Base-by-base conservation (phyloP, 306 rosid species). In the Pyrus bretschneideri region DNA sequence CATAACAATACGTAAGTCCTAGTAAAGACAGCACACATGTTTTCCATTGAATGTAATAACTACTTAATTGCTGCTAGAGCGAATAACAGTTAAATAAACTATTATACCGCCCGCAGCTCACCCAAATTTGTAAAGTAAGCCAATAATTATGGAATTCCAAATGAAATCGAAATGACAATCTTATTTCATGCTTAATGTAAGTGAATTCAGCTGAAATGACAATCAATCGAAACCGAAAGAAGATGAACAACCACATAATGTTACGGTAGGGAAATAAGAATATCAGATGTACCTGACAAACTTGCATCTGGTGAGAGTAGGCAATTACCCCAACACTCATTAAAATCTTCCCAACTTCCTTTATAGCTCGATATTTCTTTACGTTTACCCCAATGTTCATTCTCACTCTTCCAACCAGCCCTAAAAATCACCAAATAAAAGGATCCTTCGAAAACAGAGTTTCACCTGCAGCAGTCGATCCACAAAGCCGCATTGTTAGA, bases 271-370 rank as follows among this genome's bases (percentile, higher is more conserved):
- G 75, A 67, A 74, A 73, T 3, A 49, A 7, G 38, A 72, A 71
- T 51, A 55, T 42, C 51, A 21, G 54, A 62, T 72, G 62, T 81
- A 91, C 98, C 97, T 94, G 97, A 82, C 93, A 94, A 86, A 94
- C 97, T 88, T 91, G 92, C 89, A 92, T 94, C 84, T 90, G 87
- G 84, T 87, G 96, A 61, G 80, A 89, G 85, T 90, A 91, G 31
- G 97, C 89, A 74, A 89, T 86, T 73, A 87, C 76, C 82, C 98
- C 96, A 85, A 89, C 97, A 84, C 87, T 84, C 98, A 94, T 91
- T 75, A 88, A 90, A 94, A 93, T 84, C 69, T 81, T 82, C 75
- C 88, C 97, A 78, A 87, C 85, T 84, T 86, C 94, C 78, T 88
- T 79, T 72, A 86, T 83, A 64, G 94, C 88, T 82, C 85, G 82